These are phyloP conservation scores for Prosopis cineraria DNA, from an alignment of 306 rosid species.

Conservation along the genomic window DNA sequence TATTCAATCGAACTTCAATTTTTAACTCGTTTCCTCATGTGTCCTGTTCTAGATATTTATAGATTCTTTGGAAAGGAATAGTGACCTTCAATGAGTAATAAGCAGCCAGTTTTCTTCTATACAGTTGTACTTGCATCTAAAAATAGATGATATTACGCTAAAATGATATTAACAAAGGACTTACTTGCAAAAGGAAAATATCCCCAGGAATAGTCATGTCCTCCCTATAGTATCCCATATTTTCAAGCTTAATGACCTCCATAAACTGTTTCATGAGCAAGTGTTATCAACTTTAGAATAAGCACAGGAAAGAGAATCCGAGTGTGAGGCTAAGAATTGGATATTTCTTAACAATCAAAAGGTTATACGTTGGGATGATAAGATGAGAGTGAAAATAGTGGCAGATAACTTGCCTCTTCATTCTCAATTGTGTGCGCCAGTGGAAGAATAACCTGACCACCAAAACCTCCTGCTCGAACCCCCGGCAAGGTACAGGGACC, in stretches of 20 bases:
- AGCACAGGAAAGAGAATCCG: neutral
- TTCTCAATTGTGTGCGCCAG: conserved; percentile 93
- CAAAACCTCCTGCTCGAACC: conserved; percentile 70
- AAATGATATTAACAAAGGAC: conserved; percentile 31
- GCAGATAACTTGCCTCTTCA: conserved; percentile 82
- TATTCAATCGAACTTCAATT: too few relatives aligned
- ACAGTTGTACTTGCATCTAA: conserved; percentile 6
- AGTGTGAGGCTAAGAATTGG: neutral
- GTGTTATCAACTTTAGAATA: conserved; percentile 15
- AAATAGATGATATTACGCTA: conserved; percentile 9
- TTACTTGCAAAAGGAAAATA: conserved; percentile 95
- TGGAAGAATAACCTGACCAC: conserved; percentile 97
- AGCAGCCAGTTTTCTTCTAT: neutral
- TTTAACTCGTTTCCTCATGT: too few relatives aligned
- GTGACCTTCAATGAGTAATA: too few relatives aligned
- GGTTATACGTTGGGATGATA: neutral
- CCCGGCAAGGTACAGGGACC: conserved; percentile 84
- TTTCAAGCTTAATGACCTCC: conserved; percentile 96
- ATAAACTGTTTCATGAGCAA: conserved; percentile 66
- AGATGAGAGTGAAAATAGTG: neutral
- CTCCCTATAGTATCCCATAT: conserved; percentile 88
- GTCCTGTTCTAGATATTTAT: too few relatives aligned
- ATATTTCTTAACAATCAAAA: neutral
- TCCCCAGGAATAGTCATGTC: conserved; percentile 90
- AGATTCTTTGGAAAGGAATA: too few relatives aligned